These are phyloP conservation scores for Xylariales sp. DNA, from an alignment of 2,329 filamentous ascomycete species.

Conservation along the genomic window DNA sequence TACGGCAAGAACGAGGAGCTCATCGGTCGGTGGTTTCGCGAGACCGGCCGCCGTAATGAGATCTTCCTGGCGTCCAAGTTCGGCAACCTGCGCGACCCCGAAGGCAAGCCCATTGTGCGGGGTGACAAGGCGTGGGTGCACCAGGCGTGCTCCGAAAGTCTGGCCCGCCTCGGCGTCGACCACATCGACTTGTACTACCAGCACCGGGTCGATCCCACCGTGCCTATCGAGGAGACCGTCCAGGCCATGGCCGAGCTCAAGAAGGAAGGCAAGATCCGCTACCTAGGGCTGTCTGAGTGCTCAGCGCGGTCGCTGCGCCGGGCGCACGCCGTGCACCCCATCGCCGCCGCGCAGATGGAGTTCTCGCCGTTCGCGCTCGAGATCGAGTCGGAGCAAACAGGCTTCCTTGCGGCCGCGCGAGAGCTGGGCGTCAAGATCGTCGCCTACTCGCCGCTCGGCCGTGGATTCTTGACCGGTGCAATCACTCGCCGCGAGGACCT, in stretches of 20 bases:
- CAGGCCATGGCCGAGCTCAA: conserved; percentile 42
- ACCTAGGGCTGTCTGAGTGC: conserved; percentile 52
- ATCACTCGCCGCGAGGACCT: conserved; percentile 43
- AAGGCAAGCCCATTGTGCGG: conserved; percentile 2
- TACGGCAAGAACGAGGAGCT: conserved; percentile 35
- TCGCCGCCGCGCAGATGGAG: conserved; percentile 48
- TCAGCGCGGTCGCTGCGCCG: conserved; percentile 56
- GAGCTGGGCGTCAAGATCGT: conserved; percentile 55
- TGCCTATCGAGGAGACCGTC: conserved; percentile 44
- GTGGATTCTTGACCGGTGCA: conserved; percentile 51
- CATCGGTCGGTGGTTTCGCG: conserved; percentile 30
- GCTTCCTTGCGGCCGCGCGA: conserved; percentile 47
- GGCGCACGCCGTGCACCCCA: conserved; percentile 42
- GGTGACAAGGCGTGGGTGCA: conserved; percentile 35
- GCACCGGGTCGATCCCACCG: conserved; percentile 42
- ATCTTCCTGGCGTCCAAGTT: conserved; percentile 49
- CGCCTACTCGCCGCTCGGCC: conserved; percentile 55
- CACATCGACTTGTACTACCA: conserved; percentile 54
- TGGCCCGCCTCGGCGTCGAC: conserved; percentile 40
- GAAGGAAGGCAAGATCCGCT: conserved; percentile 50
- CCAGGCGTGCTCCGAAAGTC: conserved; percentile 32
- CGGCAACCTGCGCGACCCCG: conserved; percentile 26
- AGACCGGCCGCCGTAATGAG: conserved; percentile 35
- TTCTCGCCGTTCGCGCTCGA: conserved; percentile 45
- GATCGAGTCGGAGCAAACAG: conserved; percentile 37